Evolutionary conservation across 139 green algal genomes (phyloP), one percentile per base, ranked within the genome.

Genomic region (Chlorella sp.): DNA sequence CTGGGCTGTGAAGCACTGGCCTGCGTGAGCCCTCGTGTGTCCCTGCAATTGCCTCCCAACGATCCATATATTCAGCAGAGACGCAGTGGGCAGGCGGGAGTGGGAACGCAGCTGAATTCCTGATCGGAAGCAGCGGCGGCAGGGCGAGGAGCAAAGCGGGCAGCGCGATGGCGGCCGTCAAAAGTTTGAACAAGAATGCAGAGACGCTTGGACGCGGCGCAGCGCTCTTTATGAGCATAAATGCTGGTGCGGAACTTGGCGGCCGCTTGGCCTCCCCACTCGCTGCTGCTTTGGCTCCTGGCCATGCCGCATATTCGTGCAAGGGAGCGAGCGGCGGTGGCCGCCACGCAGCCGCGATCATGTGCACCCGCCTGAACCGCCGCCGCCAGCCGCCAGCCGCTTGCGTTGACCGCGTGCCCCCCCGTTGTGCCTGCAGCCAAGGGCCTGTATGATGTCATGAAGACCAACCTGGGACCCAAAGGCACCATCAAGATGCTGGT

Each of bases 401-500:
- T 18, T 3, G 48, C 1, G 42, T 40, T 64, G 21, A 36, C 53
- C 53, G 21, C n/a, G 16, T 71, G 64, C 21, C 11, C 11, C 64
- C 11, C 64, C 64, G 64, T 14, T 71, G 64, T 71, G 64, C 64
- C 64, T 40, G 84, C 84, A 40, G 97, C 97, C 40, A 99, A 99
- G 90, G 98, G 98, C 0, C 94, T 99, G 80, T 95, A 98, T 83
- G 98, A 99, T 76, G 98, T 99, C 1, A 98, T 99, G 96, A 98
- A 97, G 88, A 98, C 95, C 42, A 99, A 99, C 91, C 94, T 99
- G 19, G 91, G 98, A 0, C 98, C 98, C 22, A 98, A 97, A 82
- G 98, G 98, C 34, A 99, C 98, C n/a, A 99, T 99, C 90, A 99
- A 99, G 93, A 99, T 99, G 98, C 94, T 99, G 32, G 97, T 99